Evolutionary conservation across 2,329 filamentous ascomycete genomes (phyloP), one percentile per base, ranked within the genome.

Genomic region (Graphium sp.): DNA sequence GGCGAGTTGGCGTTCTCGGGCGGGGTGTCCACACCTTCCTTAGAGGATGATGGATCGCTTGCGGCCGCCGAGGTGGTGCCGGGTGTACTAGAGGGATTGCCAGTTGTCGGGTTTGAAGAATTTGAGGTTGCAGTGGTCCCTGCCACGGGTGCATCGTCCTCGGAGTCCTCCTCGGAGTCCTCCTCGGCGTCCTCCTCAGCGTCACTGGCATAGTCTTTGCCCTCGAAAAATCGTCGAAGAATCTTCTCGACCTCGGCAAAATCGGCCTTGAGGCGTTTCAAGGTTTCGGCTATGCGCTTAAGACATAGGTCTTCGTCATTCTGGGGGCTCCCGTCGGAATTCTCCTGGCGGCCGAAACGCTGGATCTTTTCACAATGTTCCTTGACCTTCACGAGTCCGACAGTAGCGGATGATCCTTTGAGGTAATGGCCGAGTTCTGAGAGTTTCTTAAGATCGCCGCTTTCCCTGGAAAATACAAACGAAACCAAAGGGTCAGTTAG

Each of bases 291-390:
- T 44, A 92, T 81, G 35, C 69, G 71, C 35, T 66, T 52, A 20
- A 94, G 60, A 42, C 76, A 83, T 27, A 71, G 56, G 3, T 72
- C 58, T 34, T 75, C 62, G 42, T 91, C 72, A 2, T 60, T 56
- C 46, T 82, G 73, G 32, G 61, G 56, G 5, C 60, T 64, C 23
- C 84, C 84, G 24, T 79, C 75, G 34, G 81, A 69, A 41, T 87
- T 84, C 53, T 85, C 82, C 43, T 68, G 63, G 44, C 79, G 78
- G 39, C 87, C 87, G 49, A 75, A 91, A 46, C 92, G 78, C 53
- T 98, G 87, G 44, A 98, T 94, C 62, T 91, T 84, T 56, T 95
- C 85, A 57, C 89, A 98, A 36, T 73, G 77, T 45, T 94, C 84
- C 50, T 83, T 81, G 43, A 98, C 78, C 52, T 91, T 91, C 43